phyloP scores from a whole-genome alignment of 176 grass and related monocot genomes.

The Oryza meridionalis region DNA sequence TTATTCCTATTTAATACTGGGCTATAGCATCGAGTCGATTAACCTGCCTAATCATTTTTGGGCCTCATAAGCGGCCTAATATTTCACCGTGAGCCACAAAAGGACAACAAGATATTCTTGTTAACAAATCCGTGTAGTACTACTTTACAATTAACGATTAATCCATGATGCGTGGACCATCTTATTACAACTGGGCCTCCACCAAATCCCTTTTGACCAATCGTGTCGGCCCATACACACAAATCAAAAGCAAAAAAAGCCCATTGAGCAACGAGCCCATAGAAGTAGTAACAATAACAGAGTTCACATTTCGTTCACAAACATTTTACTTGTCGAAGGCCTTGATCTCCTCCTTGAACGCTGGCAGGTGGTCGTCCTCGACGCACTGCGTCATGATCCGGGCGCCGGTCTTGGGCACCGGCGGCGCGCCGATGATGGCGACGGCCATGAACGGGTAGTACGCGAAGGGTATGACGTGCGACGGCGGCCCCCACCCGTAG shows the following conservation, averaged over 20 bases:
- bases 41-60: no score
- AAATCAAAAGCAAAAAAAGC: neutral
- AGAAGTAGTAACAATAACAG: neutral
- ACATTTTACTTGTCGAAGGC: neutral
- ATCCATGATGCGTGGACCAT: neutral
- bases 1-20: no score
- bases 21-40: no score
- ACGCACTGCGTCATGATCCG: constrained; percentile 71
- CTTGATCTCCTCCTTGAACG: constrained; percentile 54
- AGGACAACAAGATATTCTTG: no score
- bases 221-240: neutral
- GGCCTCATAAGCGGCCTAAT: no score
- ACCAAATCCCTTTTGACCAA: neutral
- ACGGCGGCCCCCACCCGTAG: constrained; percentile 61
- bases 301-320: no score
- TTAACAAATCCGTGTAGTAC: neutral
- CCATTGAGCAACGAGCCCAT: neutral
- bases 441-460: constrained; percentile 64
- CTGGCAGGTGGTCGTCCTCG: constrained; percentile 49
- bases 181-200: neutral
- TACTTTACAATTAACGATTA: neutral
- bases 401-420: constrained; percentile 42
- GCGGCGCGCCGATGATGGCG: constrained; percentile 60
- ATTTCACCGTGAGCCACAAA: no score
- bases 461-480: constrained; percentile 54